Conservation (phyloP, 805 yeast genomes). For the Cyberlindnera meyerae region DNA sequence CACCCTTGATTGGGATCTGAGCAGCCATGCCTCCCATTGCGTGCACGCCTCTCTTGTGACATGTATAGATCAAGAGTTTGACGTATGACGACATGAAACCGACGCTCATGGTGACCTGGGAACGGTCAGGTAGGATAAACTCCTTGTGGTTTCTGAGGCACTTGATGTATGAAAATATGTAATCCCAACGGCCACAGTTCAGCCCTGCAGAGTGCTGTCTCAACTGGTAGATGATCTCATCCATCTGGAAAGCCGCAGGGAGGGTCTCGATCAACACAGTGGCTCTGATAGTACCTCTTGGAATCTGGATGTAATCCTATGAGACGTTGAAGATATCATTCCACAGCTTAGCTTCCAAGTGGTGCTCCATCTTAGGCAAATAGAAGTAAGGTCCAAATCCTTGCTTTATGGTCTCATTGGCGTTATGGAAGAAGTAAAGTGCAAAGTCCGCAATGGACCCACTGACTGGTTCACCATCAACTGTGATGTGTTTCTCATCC, state of each 20-base stretch:
- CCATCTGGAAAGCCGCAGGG: slow-evolving; percentile 84
- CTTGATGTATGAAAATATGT: slow-evolving; percentile 76
- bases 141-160: slow-evolving; percentile 62
- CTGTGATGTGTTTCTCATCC: slow-evolving; percentile 63
- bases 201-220: slow-evolving; percentile 76
- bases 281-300: slow-evolving; percentile 77
- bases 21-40: slow-evolving; percentile 95
- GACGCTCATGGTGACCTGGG: slow-evolving; percentile 73
- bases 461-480: slow-evolving; percentile 72
- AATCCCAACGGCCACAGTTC: slow-evolving; percentile 90
- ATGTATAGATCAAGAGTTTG: slow-evolving; percentile 62
- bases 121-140: slow-evolving; percentile 70
- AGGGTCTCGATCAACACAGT: slow-evolving; percentile 79
- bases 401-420: slow-evolving; percentile 50
- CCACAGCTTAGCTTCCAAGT: slow-evolving; percentile 78
- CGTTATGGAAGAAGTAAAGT: slow-evolving; percentile 71
- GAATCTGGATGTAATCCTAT: slow-evolving; percentile 63
- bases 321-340: slow-evolving; percentile 73
- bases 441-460: slow-evolving; percentile 84
- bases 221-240: slow-evolving; percentile 72
- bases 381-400: slow-evolving; percentile 83
- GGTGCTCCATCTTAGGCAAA: slow-evolving; percentile 84
- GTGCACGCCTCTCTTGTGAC: slow-evolving; percentile 76
- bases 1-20: slow-evolving; percentile 75
- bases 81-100: slow-evolving; percentile 82